These are phyloP conservation scores for Suillus variegatus DNA, from an alignment of 768 basidiomycete species.

Conservation along the genomic window DNA sequence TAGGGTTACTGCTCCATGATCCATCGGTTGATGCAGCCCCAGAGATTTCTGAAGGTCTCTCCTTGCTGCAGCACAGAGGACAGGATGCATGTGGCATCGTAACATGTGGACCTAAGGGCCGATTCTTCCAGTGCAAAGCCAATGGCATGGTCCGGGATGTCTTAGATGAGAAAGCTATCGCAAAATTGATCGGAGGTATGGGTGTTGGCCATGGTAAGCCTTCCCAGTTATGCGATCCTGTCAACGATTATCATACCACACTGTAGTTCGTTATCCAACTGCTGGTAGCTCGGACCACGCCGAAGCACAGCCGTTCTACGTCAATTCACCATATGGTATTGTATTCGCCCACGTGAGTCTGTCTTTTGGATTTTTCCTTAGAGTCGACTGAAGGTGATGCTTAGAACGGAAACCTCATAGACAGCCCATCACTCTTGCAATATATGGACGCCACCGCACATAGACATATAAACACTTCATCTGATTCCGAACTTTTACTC, in stretches of 20 bases:
- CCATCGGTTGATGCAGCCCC: constrained; percentile 70
- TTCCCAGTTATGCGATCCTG: neutral
- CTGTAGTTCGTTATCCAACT: constrained; percentile 91
- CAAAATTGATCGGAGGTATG: constrained; percentile 88
- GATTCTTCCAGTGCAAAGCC: constrained; percentile 97
- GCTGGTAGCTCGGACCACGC: constrained; percentile 96
- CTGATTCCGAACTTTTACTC: constrained; percentile 94
- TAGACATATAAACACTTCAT: constrained; percentile 98
- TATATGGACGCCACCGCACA: constrained; percentile 96
- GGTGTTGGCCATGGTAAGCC: constrained; percentile 92
- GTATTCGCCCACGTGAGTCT: constrained; percentile 90
- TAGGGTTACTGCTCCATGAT: constrained; percentile 85
- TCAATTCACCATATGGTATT: constrained; percentile 98
- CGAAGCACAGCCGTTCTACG: constrained; percentile 99
- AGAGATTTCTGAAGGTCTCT: constrained; percentile 95
- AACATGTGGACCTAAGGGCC: constrained; percentile 92
- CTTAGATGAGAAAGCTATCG: constrained; percentile 79
- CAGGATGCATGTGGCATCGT: constrained; percentile 98
- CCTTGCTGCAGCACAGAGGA: constrained; percentile 92
- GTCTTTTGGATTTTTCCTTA: neutral
- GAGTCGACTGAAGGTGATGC: constrained; percentile 2
- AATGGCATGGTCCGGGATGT: constrained; percentile 99
- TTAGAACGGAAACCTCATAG: constrained; percentile 98
- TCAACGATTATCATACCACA: neutral
- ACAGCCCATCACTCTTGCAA: constrained; percentile 79